Percentiles rank a stretch among this genome's conserved stretches.
Evolutionary conservation across 2,329 filamentous ascomycete genomes (phyloP).

Genomic region (Pezicula carpinea): DNA sequence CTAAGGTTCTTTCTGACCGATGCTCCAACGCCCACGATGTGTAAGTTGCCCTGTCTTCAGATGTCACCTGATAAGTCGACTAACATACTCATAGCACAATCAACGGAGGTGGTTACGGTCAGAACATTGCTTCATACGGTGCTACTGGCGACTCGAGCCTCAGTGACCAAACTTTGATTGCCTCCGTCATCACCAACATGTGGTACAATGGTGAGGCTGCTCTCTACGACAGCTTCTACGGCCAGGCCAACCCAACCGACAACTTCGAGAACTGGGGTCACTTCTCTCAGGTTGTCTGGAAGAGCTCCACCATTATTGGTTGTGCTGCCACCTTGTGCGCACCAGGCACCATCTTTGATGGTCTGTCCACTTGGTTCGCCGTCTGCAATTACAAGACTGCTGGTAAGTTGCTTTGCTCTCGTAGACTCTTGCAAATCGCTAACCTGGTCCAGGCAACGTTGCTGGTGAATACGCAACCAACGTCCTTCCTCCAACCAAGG

Average conservation of each 20-base stretch:
- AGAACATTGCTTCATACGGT: slow-evolving; percentile 77
- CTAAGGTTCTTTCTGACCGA: slow-evolving; percentile 54
- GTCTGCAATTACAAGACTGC: slow-evolving; percentile 82
- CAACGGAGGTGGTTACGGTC: slow-evolving; percentile 68
- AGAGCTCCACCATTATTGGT: slow-evolving; percentile 54
- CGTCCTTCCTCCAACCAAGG: slow-evolving; percentile 38
- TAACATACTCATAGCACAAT: slow-evolving; percentile 41
- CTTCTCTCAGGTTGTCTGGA: slow-evolving; percentile 74
- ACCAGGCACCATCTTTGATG: slow-evolving; percentile 35
- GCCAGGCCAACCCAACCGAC: slow-evolving; percentile 52
- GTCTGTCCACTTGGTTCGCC: slow-evolving; percentile 63
- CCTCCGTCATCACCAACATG: slow-evolving; percentile 67
- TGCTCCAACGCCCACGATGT: slow-evolving; percentile 75
- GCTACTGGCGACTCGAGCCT: slow-evolving; percentile 40
- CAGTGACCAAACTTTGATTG: slow-evolving; percentile 50
- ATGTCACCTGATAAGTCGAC: slow-evolving; percentile 6
- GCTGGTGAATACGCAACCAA: slow-evolving; percentile 48
- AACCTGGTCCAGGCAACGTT: slow-evolving; percentile 45
- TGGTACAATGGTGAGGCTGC: slow-evolving; percentile 81
- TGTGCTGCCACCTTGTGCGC: slow-evolving; percentile 56
- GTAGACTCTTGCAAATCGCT: slow-evolving; percentile 14
- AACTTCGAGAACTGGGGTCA: slow-evolving; percentile 44
- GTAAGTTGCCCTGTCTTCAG: slow-evolving; percentile 45
- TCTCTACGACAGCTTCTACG: slow-evolving; percentile 55
- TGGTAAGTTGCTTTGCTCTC: slow-evolving; percentile 48